These are phyloP conservation scores for Pholiota microspora DNA, from an alignment of 768 basidiomycete species.

Conservation along the genomic window DNA sequence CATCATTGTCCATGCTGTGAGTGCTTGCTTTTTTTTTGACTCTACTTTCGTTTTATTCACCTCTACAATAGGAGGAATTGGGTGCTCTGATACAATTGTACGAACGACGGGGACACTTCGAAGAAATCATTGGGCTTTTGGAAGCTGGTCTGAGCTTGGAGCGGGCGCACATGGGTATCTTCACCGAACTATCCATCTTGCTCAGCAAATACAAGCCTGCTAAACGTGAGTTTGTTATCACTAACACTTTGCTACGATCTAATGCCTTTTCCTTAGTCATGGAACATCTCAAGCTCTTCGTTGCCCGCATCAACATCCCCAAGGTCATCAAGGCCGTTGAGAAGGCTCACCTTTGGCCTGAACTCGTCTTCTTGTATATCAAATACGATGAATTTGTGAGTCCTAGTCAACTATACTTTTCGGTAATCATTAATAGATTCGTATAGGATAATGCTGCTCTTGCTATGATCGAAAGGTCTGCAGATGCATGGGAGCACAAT, in stretches of 20 bases:
- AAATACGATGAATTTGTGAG: slow-evolving; percentile 94
- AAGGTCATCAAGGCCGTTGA: slow-evolving; percentile 98
- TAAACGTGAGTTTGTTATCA: slow-evolving; percentile 61
- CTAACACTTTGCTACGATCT: slow-evolving; percentile 4
- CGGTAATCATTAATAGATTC: too few species aligned
- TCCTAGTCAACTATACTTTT: too few species aligned
- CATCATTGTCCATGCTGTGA: slow-evolving; percentile 87
- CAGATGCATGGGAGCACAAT: slow-evolving; percentile 99
- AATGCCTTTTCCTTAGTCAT: slow-evolving; percentile 60
- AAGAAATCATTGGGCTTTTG: slow-evolving; percentile 86
- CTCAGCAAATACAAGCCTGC: slow-evolving; percentile 95
- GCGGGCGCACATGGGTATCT: slow-evolving; percentile 98
- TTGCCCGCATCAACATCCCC: slow-evolving; percentile 95
- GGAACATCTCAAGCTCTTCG: slow-evolving; percentile 98
- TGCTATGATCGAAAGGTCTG: slow-evolving; percentile 97
- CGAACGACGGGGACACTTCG: slow-evolving; percentile 90
- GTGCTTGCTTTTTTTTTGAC: slow-evolving; percentile 12
- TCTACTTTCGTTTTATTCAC: slow-evolving; percentile 21
- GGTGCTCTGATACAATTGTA: slow-evolving; percentile 74
- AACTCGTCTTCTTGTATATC: slow-evolving; percentile 97
- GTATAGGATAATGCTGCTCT: slow-evolving; percentile 90
- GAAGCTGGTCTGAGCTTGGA: slow-evolving; percentile 97
- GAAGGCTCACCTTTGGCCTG: slow-evolving; percentile 96
- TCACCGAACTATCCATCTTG: slow-evolving; percentile 89
- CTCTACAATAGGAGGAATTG: slow-evolving; percentile 64